Evolutionary conservation across 1,139 yeast species (phyloP), one percentile per base, ranked within the genome.

Genomic region (Yamadazyma buinensis): DNA sequence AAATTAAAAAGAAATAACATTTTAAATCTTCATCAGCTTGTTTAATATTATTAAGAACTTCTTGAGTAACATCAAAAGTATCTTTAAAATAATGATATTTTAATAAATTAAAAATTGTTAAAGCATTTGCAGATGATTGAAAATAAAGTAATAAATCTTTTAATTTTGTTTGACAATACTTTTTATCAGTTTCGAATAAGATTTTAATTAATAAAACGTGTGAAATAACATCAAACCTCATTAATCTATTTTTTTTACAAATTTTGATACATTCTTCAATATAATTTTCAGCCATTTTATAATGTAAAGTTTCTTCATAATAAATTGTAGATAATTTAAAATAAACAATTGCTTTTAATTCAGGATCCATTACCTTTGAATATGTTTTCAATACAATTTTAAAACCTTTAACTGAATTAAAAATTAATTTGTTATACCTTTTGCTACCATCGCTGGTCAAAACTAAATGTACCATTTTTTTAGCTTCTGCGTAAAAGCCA

Each of bases 281-380:
- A 35, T 62, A 64, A 2, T 55, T 60, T 21, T 67, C 69, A 0
- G 79, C 77, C 19, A 53, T 42, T 25, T 59, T 61, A 11, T 53
- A 40, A 37, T 64, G 61, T 11, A 53, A 54, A 0, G 78, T 73
- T 38, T 75, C 80, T 15, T 46, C 42, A 29, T 60, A 58, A 37
- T 67, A 59, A 2, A 72, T 34, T 13, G 47, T 47, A 0, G 75
- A 65, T 12, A 73, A 44, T 30, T 57, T 57, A 36, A 57, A 63
- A 33, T 57, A 57, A 0, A 68, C 46, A 1, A 48, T 37, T 40
- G 64, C 61, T 35, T 62, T 67, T 18, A 57, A 6, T 19, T 23
- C 28, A 6, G 40, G 35, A 14, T 36, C 12, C 42, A 75, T 38
- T 3, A 35, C 25, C 1, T 40, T 40, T 9, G 44, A 38, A 41